phyloP scores from a whole-genome alignment of 129 eudicot species.

The Glebionis coronaria region DNA sequence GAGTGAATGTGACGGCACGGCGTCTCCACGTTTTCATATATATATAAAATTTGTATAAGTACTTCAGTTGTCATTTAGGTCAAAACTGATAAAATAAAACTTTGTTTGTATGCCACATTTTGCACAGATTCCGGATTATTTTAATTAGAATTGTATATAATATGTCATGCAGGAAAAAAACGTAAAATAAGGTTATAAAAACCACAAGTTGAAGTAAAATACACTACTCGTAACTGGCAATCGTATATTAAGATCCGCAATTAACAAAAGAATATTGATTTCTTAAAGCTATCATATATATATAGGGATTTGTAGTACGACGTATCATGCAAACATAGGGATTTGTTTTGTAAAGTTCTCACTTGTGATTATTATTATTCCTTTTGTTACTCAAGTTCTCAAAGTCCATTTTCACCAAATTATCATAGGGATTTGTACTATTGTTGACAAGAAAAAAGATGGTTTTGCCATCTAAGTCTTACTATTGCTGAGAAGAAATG shows the following conservation, averaged over 20 bases:
- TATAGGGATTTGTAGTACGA: background rate
- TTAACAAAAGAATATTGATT: background rate
- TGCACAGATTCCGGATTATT: too few relatives aligned
- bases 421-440: background rate
- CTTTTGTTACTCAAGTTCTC: constrained; percentile 12
- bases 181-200: too few relatives aligned
- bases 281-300: background rate
- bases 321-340: background rate
- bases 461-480: background rate
- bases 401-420: background rate
- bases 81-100: too few relatives aligned
- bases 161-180: too few relatives aligned
- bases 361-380: constrained; percentile 1
- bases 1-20: constrained; percentile 58
- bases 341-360: constrained; percentile 6
- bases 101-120: too few relatives aligned
- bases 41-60: background rate
- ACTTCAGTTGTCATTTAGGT: too few relatives aligned
- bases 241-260: too few relatives aligned
- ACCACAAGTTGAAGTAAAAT: too few relatives aligned
- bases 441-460: background rate
- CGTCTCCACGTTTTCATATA: constrained; percentile 27
- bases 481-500: too few relatives aligned
- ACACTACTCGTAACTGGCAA: too few relatives aligned
- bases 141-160: too few relatives aligned